Evolutionary conservation across 441 rosid genomes (phyloP).

Genomic region (Jatropha multifida): DNA sequence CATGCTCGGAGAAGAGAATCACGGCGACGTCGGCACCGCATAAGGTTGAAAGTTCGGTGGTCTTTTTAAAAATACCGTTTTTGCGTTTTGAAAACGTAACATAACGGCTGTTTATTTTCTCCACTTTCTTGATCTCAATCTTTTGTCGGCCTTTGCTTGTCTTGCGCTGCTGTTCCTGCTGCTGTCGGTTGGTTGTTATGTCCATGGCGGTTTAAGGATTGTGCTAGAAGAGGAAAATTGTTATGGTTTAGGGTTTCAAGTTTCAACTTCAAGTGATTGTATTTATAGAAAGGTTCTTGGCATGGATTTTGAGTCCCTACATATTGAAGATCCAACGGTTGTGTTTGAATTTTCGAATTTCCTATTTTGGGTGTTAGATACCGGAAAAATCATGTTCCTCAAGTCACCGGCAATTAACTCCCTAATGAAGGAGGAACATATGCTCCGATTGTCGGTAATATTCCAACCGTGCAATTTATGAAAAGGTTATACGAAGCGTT

Average conservation of each 20-base stretch:
- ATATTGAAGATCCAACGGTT: neutral
- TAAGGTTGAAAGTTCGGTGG: constrained; percentile 21
- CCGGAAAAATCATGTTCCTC: neutral
- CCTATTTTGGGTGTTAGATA: neutral
- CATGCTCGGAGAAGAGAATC: constrained; percentile 21
- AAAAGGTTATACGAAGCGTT: too few relatives aligned
- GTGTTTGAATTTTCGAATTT: neutral
- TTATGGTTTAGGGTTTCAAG: neutral
- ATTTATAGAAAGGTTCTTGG: neutral
- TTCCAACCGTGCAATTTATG: too few relatives aligned
- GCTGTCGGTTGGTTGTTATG: neutral
- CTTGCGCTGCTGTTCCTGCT: neutral
- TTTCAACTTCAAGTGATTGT: neutral
- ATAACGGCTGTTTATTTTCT: constrained; percentile 17
- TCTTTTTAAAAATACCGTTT: constrained; percentile 21
- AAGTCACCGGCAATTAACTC: neutral
- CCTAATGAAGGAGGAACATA: neutral
- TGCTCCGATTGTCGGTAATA: too few relatives aligned
- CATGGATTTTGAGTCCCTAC: too few relatives aligned
- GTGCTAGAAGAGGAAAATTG: neutral
- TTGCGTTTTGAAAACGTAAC: constrained; percentile 29
- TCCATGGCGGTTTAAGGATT: constrained; percentile 8
- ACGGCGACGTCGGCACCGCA: constrained; percentile 21
- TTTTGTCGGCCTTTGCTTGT: constrained; percentile 22
- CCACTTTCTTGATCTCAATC: constrained; percentile 22